phyloP scores from a whole-genome alignment of 208 protist genomes.

The Acanthamoeba divionensis region DNA sequence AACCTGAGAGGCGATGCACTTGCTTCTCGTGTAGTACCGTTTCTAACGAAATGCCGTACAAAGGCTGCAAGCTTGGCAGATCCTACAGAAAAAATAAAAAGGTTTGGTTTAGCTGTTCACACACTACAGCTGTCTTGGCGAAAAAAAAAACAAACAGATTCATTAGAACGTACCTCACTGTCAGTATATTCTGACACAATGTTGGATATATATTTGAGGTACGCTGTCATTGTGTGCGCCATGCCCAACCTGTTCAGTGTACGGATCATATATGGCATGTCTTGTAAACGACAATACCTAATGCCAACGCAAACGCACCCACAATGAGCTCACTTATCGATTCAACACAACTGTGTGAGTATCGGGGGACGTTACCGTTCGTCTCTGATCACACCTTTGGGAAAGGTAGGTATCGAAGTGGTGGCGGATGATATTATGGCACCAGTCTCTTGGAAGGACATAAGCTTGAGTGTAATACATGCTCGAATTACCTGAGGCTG shows the following conservation, averaged over 20 bases:
- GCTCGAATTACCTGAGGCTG: slow-evolving; percentile 70
- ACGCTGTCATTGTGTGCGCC: slow-evolving; percentile 71
- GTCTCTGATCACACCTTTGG: background rate
- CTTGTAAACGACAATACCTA: slow-evolving; percentile 31
- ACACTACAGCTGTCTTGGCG: too few species aligned
- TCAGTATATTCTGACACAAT: slow-evolving; percentile 68
- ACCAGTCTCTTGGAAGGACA: slow-evolving; percentile 72
- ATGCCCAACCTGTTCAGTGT: slow-evolving; percentile 62
- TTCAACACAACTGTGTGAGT: too few species aligned
- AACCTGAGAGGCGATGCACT: slow-evolving; percentile 69
- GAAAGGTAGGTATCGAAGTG: slow-evolving; percentile 70
- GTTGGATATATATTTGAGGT: slow-evolving; percentile 72
- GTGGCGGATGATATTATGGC: slow-evolving; percentile 73
- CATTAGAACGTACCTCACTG: slow-evolving; percentile 28
- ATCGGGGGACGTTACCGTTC: slow-evolving; percentile 63
- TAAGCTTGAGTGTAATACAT: slow-evolving; percentile 76
- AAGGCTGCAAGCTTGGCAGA: slow-evolving; percentile 58
- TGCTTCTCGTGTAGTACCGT: slow-evolving; percentile 66
- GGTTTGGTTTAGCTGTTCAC: too few species aligned
- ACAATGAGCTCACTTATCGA: too few species aligned
- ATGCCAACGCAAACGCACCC: too few species aligned
- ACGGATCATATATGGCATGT: slow-evolving; percentile 51
- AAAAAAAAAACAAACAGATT: too few species aligned
- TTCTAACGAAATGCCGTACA: slow-evolving; percentile 74
- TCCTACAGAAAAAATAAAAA: too few species aligned